These are phyloP conservation scores for Castanopsis chinensis DNA, from an alignment of 306 rosid species.

Conservation along the genomic window DNA sequence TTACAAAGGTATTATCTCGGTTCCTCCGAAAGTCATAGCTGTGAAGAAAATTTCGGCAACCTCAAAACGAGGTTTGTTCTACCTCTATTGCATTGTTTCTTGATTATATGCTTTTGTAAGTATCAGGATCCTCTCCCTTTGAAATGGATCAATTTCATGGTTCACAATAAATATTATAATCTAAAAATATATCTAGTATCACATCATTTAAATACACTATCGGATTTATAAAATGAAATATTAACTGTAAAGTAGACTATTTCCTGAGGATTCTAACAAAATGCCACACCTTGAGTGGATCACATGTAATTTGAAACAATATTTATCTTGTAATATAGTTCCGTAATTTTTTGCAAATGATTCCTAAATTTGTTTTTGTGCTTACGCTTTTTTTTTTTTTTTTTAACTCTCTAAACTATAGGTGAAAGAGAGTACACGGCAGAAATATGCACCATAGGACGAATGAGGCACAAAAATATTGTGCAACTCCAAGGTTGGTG, in stretches of 20 bases:
- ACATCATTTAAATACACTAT: too few species aligned
- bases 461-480: slow-evolving; percentile 55
- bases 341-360: too few species aligned
- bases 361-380: neutral
- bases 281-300: too few species aligned
- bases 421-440: slow-evolving; percentile 62
- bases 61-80: slow-evolving; percentile 52
- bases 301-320: too few species aligned
- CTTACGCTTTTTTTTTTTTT: neutral
- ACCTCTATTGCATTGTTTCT: too few species aligned
- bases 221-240: too few species aligned
- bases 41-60: slow-evolving; percentile 54
- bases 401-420: slow-evolving; percentile 15
- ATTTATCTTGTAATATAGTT: too few species aligned
- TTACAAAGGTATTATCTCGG: slow-evolving; percentile 39
- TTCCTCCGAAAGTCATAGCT: slow-evolving; percentile 39
- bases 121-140: neutral
- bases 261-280: too few species aligned
- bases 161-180: too few species aligned
- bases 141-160: too few species aligned
- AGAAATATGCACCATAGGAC: slow-evolving; percentile 59
- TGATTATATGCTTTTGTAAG: neutral
- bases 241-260: too few species aligned
- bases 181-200: too few species aligned
- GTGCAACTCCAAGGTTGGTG: slow-evolving; percentile 63